A percentile compares a stretch with the other conserved stretches of the same genome.
phyloP scores from a whole-genome alignment of 2,329 filamentous ascomycete genomes.

The Stemphylium lycopersici region DNA sequence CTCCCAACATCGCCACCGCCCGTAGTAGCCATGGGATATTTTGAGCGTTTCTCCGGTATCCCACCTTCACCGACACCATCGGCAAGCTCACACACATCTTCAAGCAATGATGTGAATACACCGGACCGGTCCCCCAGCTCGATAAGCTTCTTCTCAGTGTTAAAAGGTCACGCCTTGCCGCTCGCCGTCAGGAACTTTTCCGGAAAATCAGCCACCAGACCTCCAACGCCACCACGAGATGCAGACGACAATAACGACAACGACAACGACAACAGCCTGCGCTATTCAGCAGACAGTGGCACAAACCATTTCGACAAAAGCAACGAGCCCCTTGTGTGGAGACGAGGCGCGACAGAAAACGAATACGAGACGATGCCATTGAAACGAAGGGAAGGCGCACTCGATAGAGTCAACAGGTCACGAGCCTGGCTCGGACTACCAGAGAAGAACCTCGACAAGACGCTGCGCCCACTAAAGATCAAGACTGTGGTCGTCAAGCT shows the following conservation, averaged over 20 bases:
- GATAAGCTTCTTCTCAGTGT: not conserved
- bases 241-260: not conserved
- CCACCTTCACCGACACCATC: not conserved
- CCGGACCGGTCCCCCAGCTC: no score
- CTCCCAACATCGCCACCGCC: no score
- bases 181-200: no score
- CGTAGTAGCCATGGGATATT: not conserved
- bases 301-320: not conserved
- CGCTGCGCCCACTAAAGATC: not conserved
- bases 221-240: no score
- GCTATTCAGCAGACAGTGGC: not conserved
- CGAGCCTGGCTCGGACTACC: not conserved
- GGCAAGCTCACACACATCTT: not conserved
- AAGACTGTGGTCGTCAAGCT: no score
- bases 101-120: no score
- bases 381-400: not conserved
- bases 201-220: no score
- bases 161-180: not conserved
- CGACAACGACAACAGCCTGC: not conserved
- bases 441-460: not conserved
- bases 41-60: not conserved
- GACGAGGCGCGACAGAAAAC: not conserved
- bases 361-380: not conserved
- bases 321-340: not conserved
- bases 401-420: constrained; percentile 1